phyloP scores from a whole-genome alignment of 495 filamentous ascomycete genomes.

The Penicillium ucsense region DNA sequence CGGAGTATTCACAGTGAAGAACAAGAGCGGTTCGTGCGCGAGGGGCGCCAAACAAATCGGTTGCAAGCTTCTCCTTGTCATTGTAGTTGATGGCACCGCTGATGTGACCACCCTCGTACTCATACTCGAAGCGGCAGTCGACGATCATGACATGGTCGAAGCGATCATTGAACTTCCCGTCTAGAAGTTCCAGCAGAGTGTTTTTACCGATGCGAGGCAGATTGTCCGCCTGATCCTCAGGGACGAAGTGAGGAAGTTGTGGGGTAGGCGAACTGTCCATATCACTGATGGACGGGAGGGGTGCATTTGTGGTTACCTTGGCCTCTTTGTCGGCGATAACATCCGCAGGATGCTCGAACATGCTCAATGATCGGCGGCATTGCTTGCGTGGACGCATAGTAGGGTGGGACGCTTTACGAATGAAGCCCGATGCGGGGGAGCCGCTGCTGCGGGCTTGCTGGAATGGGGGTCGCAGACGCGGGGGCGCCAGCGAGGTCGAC shows the following conservation, averaged over 20 bases:
- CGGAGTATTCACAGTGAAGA: slow-evolving; percentile 97
- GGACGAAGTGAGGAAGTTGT: slow-evolving; percentile 74
- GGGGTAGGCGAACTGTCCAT: slow-evolving; percentile 59
- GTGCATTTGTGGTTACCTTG: slow-evolving; percentile 39
- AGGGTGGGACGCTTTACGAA: slow-evolving; percentile 62
- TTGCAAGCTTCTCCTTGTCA: slow-evolving; percentile 78
- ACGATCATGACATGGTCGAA: slow-evolving; percentile 77
- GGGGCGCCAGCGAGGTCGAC: slow-evolving; percentile 25
- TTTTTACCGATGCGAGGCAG: slow-evolving; percentile 77
- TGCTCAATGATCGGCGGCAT: slow-evolving; percentile 84
- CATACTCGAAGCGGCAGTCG: slow-evolving; percentile 98
- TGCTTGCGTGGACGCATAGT: slow-evolving; percentile 74
- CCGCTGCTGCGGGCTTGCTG: slow-evolving; percentile 50
- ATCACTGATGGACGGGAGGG: slow-evolving; percentile 67
- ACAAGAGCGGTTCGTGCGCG: slow-evolving; percentile 68
- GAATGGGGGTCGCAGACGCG: slow-evolving; percentile 55
- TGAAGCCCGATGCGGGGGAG: slow-evolving; percentile 60
- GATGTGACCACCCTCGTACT: slow-evolving; percentile 95
- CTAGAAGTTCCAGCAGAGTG: slow-evolving; percentile 75
- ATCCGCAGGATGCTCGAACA: slow-evolving; percentile 90
- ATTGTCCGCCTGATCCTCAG: slow-evolving; percentile 68
- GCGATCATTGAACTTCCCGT: slow-evolving; percentile 65
- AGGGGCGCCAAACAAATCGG: slow-evolving; percentile 62
- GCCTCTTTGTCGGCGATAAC: slow-evolving; percentile 64
- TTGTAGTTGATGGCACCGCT: slow-evolving; percentile 88